Conservation (phyloP, 192 early-diverging fungal genomes). For the Gigaspora rosea region DNA sequence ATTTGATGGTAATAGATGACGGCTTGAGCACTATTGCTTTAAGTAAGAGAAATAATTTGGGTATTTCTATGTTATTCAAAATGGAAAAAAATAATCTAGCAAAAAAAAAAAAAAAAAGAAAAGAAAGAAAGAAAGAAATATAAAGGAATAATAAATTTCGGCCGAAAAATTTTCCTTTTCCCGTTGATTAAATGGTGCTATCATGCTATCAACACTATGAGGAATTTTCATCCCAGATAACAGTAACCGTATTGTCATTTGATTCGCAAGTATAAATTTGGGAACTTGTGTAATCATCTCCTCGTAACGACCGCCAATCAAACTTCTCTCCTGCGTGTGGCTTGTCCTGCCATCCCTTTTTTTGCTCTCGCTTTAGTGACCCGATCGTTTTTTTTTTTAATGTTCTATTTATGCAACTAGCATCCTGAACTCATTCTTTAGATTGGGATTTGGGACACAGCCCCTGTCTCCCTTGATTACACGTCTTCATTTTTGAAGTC, state of each 20-base stretch:
- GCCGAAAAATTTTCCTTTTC: no score
- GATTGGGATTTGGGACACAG: conserved; percentile 10
- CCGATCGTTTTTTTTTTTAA: conserved; percentile 14
- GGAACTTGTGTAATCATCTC: conserved; percentile 2
- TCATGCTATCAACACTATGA: no score
- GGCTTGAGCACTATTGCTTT: not conserved
- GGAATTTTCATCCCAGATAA: no score
- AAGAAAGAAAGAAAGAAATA: not conserved
- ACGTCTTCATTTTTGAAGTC: conserved; percentile 16
- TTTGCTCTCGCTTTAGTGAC: conserved; percentile 6
- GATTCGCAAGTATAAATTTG: not conserved
- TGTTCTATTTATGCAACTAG: conserved; percentile 16
- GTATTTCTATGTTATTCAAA: no score
- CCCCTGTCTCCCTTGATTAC: conserved; percentile 17
- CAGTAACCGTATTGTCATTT: no score
- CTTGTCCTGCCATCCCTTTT: conserved; percentile 13
- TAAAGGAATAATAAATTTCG: not conserved
- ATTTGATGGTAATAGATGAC: not conserved
- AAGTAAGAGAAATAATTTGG: not conserved
- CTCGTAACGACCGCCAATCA: conserved; percentile 12
- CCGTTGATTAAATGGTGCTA: no score
- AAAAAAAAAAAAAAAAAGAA: not conserved
- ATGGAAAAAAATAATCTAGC: not conserved
- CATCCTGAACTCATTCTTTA: conserved; percentile 11
- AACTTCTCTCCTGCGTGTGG: conserved; percentile 7